Evolutionary conservation across 495 filamentous ascomycete genomes (phyloP), one percentile per base, ranked within the genome.

Genomic region (Aspergillus bertholletiae): DNA sequence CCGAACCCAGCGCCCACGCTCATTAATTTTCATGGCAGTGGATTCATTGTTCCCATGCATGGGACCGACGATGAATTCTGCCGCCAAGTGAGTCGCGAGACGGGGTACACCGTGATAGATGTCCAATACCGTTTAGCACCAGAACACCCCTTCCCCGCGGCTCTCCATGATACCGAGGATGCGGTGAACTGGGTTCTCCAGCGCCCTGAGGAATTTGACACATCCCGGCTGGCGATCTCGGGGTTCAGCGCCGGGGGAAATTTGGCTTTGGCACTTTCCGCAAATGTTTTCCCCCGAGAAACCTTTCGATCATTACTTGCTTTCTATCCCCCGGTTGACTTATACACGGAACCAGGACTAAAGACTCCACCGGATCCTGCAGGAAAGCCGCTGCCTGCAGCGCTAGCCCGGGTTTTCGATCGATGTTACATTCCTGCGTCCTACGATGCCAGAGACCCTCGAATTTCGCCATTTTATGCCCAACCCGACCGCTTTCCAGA

Each of bases 111-210:
- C 6, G 74, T 77, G 17, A 48, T 78, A 20, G 75, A 78, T 53
- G 81, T 91, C 5, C 79, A 84, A 11, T 96, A 96, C 68, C 81
- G 90, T 9, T 79, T 95, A 3, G 82, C 89, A 2, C 91, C 91
- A 0, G 88, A 94, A 64, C 61, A 86, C 57, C 80, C 88, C 0
- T 94, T 94, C 67, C 89, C 89, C 15, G 79, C 86, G 0, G 86
- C 87, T 5, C 65, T 95, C 15, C 74, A 95, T 34, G 90, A 95
- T 57, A 87, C 81, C 30, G 71, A 78, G 53, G 74, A 77, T 55
- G 60, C 57, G 9, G 62, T 77, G 26, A 64, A 62, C 8, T 73
- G 72, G 54, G 70, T 70, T 4, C 60, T 70, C 0, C 27, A 61
- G 7, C 61, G 59, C 1, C 60, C 70, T 2, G 60, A 67, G 5